phyloP scores from a whole-genome alignment of 1,139 yeast species.

The Candida buenavistaensis region DNA sequence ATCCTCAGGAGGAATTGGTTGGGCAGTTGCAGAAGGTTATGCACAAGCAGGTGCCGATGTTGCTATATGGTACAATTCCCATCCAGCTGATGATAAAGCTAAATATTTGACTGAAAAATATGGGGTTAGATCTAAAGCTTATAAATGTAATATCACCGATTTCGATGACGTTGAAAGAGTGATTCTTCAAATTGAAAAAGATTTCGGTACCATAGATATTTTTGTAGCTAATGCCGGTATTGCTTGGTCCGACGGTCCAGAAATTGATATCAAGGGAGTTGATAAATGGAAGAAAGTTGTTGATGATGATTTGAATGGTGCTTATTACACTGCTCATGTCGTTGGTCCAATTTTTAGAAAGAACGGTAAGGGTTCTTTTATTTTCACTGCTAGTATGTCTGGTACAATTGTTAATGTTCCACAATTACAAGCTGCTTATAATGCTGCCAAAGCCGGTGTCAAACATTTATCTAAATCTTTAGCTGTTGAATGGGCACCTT shows the following conservation, averaged over 20 bases:
- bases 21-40: slow-evolving; percentile 44
- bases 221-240: slow-evolving; percentile 61
- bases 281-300: slow-evolving; percentile 48
- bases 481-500: slow-evolving; percentile 53
- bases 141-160: slow-evolving; percentile 43
- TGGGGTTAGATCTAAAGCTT: slow-evolving; percentile 30
- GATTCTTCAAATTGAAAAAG: slow-evolving; percentile 30
- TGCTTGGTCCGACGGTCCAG: slow-evolving; percentile 34
- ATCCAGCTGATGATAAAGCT: slow-evolving; percentile 27
- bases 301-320: slow-evolving; percentile 50
- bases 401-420: slow-evolving; percentile 68
- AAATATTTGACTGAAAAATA: slow-evolving; percentile 27
- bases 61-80: slow-evolving; percentile 45
- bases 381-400: slow-evolving; percentile 31
- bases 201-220: slow-evolving; percentile 47
- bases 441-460: slow-evolving; percentile 57
- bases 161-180: slow-evolving; percentile 36
- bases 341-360: slow-evolving; percentile 46
- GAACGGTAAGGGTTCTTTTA: slow-evolving; percentile 34
- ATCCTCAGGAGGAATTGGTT: slow-evolving; percentile 48
- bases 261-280: slow-evolving; percentile 43
- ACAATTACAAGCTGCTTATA: slow-evolving; percentile 59
- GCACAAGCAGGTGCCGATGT: slow-evolving; percentile 48
- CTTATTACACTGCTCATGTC: slow-evolving; percentile 44
- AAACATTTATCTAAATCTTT: slow-evolving; percentile 48